Evolutionary conservation across 2,329 filamentous ascomycete genomes (phyloP).

Genomic region (Hymenoscyphus albidus): DNA sequence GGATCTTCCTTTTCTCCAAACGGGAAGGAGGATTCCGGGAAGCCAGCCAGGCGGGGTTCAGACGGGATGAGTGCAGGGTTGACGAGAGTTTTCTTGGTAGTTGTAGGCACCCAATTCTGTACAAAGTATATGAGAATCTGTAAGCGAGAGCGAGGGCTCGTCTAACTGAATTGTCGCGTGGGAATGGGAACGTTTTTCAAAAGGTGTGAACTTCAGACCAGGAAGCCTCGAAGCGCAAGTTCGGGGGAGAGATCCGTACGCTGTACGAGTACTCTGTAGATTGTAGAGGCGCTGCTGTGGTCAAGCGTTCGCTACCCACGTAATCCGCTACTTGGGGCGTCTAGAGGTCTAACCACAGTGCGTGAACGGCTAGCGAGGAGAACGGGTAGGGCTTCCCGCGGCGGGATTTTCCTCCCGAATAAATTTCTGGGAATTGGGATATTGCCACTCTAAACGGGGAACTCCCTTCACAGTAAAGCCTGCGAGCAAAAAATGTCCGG

Average conservation of each 20-base stretch:
- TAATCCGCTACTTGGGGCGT: too few species aligned
- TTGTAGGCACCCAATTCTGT: background rate
- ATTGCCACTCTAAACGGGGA: background rate
- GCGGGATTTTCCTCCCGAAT: background rate
- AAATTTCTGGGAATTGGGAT: background rate
- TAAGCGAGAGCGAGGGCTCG: background rate
- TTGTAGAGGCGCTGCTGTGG: too few species aligned
- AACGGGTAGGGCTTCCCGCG: slow-evolving; percentile 2
- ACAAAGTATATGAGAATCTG: background rate
- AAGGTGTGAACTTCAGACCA: too few species aligned
- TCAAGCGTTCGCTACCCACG: too few species aligned
- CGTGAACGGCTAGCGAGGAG: background rate
- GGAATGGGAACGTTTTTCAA: too few species aligned
- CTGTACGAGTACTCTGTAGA: too few species aligned
- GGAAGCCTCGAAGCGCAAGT: too few species aligned
- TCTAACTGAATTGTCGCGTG: too few species aligned
- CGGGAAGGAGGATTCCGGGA: background rate
- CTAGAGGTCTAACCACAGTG: background rate
- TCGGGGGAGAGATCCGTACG: too few species aligned
- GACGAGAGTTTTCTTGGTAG: background rate
- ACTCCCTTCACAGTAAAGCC: background rate
- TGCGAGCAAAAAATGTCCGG: background rate
- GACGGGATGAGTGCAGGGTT: background rate
- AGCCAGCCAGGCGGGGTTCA: background rate
- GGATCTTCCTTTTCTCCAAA: background rate